These are phyloP conservation scores for Ceratocystis harringtonii DNA, from an alignment of 2,329 filamentous ascomycete genomes.

Conservation along the genomic window DNA sequence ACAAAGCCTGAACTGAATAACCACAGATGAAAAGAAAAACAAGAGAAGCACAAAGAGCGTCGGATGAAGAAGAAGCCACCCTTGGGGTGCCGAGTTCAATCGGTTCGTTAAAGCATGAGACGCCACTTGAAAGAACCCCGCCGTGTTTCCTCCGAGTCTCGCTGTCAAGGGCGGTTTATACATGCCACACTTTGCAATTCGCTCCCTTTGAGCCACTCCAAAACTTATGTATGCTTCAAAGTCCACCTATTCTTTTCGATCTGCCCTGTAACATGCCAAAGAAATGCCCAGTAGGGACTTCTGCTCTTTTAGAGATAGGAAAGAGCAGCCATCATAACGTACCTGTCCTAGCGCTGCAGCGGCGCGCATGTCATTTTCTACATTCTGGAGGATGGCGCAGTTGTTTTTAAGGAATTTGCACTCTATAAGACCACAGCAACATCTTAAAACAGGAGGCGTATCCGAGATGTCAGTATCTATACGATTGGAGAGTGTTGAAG, in stretches of 20 bases:
- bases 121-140: not conserved
- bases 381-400: slow-evolving; percentile 56
- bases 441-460: slow-evolving; percentile 34
- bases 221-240: slow-evolving; percentile 3
- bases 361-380: slow-evolving; percentile 76
- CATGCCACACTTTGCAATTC: slow-evolving; percentile 7
- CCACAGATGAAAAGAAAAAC: not conserved
- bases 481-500: not conserved
- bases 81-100: too few species aligned
- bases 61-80: not conserved
- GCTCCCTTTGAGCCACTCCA: slow-evolving; percentile 4
- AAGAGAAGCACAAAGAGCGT: not conserved
- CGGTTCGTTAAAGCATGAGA: too few species aligned
- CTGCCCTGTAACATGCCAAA: slow-evolving; percentile 1
- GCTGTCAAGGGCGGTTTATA: not conserved
- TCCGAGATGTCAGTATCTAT: slow-evolving; percentile 12
- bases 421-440: slow-evolving; percentile 72
- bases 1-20: not conserved
- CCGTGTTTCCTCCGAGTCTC: not conserved
- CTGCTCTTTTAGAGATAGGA: not conserved
- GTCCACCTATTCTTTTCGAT: not conserved
- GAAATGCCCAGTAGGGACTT: not conserved
- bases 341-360: slow-evolving; percentile 88
- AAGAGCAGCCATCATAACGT: slow-evolving; percentile 30
- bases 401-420: slow-evolving; percentile 75